phyloP scores from a whole-genome alignment of 331 rosid genomes.

The Pyrus hybrid region DNA sequence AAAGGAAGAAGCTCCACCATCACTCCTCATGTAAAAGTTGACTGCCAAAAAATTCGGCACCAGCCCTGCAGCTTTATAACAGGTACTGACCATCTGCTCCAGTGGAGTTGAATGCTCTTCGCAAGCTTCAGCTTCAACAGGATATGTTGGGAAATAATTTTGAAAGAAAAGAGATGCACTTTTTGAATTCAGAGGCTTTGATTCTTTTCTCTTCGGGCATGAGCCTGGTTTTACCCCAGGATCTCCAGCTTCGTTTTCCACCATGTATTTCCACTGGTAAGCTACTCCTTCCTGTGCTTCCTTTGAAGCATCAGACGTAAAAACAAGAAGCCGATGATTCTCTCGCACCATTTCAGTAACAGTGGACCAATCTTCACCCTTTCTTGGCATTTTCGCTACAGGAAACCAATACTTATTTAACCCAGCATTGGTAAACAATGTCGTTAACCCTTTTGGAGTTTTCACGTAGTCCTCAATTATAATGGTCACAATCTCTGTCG shows the following conservation, averaged over 20 bases:
- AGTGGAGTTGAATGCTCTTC: conserved; percentile 91
- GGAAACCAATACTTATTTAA: conserved; percentile 87
- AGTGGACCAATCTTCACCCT: conserved; percentile 89
- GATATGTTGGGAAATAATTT: conserved; percentile 89
- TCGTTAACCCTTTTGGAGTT: conserved; percentile 68
- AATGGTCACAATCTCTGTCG: conserved; percentile 77
- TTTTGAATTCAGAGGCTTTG: conserved; percentile 65
- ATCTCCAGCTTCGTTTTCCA: conserved; percentile 98
- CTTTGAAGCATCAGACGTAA: conserved; percentile 78
- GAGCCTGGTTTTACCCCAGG: conserved; percentile 73
- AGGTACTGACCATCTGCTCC: conserved; percentile 70
- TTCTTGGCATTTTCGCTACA: conserved; percentile 71
- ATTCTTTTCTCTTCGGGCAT: conserved; percentile 89
- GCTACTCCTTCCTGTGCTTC: conserved; percentile 93
- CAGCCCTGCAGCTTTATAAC: conserved; percentile 79
- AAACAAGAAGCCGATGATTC: conserved; percentile 84
- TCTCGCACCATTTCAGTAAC: conserved; percentile 71
- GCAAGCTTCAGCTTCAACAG: conserved; percentile 89
- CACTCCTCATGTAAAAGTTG: conserved; percentile 95
- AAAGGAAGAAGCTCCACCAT: too few relatives aligned
- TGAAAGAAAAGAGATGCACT: conserved; percentile 63
- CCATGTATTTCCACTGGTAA: conserved; percentile 82
- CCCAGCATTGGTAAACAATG: conserved; percentile 61
- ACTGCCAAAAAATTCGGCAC: conserved; percentile 88
- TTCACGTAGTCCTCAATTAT: conserved; percentile 88